These are phyloP conservation scores for Posidonia australis DNA, from an alignment of 106 monocot species.

Conservation along the genomic window DNA sequence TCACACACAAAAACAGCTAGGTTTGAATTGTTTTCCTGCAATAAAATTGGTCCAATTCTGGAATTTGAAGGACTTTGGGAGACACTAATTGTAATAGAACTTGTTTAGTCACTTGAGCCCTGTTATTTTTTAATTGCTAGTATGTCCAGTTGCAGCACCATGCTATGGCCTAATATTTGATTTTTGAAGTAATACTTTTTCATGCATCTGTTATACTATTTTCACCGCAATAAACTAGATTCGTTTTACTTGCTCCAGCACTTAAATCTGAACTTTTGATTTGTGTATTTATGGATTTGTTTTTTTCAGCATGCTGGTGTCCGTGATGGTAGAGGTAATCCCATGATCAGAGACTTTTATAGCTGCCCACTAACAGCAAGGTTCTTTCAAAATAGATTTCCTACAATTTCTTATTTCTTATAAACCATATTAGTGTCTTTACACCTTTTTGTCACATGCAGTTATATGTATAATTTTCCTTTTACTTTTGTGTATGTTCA, in stretches of 20 bases:
- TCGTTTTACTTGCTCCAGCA: neutral
- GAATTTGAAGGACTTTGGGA: neutral
- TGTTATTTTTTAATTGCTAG: too few relatives aligned
- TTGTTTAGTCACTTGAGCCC: neutral
- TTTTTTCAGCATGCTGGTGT: constrained; percentile 81
- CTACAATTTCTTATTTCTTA: neutral
- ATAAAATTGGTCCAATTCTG: too few relatives aligned
- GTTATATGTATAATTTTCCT: neutral
- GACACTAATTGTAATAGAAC: neutral
- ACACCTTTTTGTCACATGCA: neutral
- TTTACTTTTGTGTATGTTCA: constrained; percentile 19
- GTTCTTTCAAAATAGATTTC: constrained; percentile 15
- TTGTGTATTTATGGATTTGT: neutral
- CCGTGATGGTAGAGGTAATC: constrained; percentile 75
- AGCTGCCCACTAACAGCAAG: constrained; percentile 88
- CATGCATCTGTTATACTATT: too few relatives aligned
- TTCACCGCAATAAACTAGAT: too few relatives aligned
- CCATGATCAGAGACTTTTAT: constrained; percentile 75
- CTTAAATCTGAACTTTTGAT: neutral
- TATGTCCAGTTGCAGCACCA: too few relatives aligned
- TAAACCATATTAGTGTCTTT: neutral
- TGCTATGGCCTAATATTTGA: too few relatives aligned
- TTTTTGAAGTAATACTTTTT: too few relatives aligned
- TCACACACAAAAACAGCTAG: too few relatives aligned
- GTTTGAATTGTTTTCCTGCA: too few relatives aligned